Evolutionary conservation across 2,329 filamentous ascomycete species (phyloP).

Genomic region (Fusarium tuaranense): DNA sequence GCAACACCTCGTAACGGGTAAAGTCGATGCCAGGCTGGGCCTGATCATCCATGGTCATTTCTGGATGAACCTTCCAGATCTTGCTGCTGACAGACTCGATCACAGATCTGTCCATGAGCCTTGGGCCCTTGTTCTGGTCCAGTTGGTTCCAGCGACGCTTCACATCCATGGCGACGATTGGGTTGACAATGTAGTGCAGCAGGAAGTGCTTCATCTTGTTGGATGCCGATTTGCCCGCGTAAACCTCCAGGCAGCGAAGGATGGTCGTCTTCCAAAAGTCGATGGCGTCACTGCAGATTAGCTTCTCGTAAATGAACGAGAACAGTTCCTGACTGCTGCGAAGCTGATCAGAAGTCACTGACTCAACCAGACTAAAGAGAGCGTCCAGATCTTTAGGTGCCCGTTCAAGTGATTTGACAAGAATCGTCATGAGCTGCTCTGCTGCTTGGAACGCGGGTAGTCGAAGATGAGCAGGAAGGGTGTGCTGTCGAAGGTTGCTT

Average conservation of each 20-base stretch:
- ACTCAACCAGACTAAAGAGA: slow-evolving; percentile 86
- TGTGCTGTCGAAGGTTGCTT: slow-evolving; percentile 76
- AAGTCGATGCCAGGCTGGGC: slow-evolving; percentile 91
- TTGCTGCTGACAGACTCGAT: slow-evolving; percentile 92
- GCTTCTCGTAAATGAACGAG: slow-evolving; percentile 84
- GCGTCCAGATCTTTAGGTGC: slow-evolving; percentile 83
- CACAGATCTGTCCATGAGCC: slow-evolving; percentile 86
- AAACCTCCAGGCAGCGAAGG: slow-evolving; percentile 87
- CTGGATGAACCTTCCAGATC: slow-evolving; percentile 91
- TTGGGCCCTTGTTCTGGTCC: slow-evolving; percentile 68
- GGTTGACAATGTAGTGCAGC: slow-evolving; percentile 92
- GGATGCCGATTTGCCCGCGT: slow-evolving; percentile 80
- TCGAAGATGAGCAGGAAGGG: slow-evolving; percentile 77
- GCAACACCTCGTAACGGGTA: slow-evolving; percentile 93
- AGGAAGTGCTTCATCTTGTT: slow-evolving; percentile 95
- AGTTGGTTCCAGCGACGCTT: slow-evolving; percentile 81
- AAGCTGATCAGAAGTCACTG: slow-evolving; percentile 85
- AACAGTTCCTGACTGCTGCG: slow-evolving; percentile 81
- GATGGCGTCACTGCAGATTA: slow-evolving; percentile 86
- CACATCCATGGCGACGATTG: slow-evolving; percentile 95
- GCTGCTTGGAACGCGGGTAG: slow-evolving; percentile 89
- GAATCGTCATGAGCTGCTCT: slow-evolving; percentile 87
- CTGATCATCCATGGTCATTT: slow-evolving; percentile 85
- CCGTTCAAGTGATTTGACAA: slow-evolving; percentile 82
- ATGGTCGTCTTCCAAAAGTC: slow-evolving; percentile 88